Evolutionary conservation across 2,329 filamentous ascomycete genomes (phyloP), one percentile per base, ranked within the genome.

Genomic region (Fusarium equiseti): DNA sequence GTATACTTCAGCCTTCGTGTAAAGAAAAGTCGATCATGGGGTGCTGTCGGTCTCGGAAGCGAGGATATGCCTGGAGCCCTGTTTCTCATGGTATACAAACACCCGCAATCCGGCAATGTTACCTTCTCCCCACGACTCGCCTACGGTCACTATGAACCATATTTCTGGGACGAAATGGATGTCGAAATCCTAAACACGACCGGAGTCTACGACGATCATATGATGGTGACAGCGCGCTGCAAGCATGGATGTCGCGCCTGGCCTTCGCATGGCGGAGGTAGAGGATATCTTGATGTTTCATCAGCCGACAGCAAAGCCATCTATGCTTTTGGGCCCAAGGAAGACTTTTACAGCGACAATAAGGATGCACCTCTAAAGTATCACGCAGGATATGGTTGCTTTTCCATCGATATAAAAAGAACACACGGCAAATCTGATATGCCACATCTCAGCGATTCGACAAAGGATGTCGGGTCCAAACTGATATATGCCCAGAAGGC

Each of bases 111-210:
- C 56, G 77, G 82, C 55, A 86, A 86, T 68, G 82, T 89, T 59
- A 89, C 86, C 27, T 81, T 90, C 60, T 89, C 86, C 27, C 86
- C 87, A 3, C 86, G 88, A 53, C 75, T 86, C 32, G 80, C 83
- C 38, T 79, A 81, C 54, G 85, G 83, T 46, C 80, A 88, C 70
- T 82, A 81, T 70, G 88, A 90, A 75, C 88, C 88, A 12, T 76
- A 78, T 16, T 83, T 83, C 76, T 81, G 81, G 67, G 76, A 81
- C 6, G 78, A 82, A 18, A 78, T 88, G 63, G 71, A 81, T 10
- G 79, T 85, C 67, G 77, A 82, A 20, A 70, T 84, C 5, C 80
- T 89, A 1, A 62, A 79, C 6, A 84, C 82, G n/a, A 86, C 85
- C 1, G 84, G 83, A 20, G 78, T 89, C 48, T 60, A 79, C 44